phyloP scores from a whole-genome alignment of 176 grass and related monocot genomes.

The Pharus latifolius region DNA sequence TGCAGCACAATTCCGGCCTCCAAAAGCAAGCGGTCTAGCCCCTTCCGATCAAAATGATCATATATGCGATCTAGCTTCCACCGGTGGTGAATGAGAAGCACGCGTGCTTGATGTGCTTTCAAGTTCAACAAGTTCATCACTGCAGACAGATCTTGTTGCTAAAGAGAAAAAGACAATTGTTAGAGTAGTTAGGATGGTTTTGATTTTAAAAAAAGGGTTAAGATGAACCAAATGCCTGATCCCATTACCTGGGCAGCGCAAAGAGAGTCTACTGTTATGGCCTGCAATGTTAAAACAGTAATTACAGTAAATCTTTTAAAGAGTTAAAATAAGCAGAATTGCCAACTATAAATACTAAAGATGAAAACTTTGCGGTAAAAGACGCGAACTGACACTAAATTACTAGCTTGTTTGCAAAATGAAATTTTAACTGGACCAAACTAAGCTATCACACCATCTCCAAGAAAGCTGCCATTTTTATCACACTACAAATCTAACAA shows the following conservation, averaged over 20 bases:
- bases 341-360: too few species aligned
- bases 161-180: not conserved
- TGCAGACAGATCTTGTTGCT: slow-evolving; percentile 30
- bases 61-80: slow-evolving; percentile 41
- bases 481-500: too few species aligned
- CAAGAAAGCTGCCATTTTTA: too few species aligned
- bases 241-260: not conserved
- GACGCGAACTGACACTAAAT: too few species aligned
- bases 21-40: slow-evolving; percentile 31
- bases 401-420: too few species aligned
- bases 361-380: too few species aligned
- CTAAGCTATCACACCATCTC: too few species aligned
- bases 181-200: not conserved
- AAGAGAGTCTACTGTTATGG: not conserved
- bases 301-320: too few species aligned
- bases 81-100: slow-evolving; percentile 39
- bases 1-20: slow-evolving; percentile 23
- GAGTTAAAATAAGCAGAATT: too few species aligned
- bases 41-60: slow-evolving; percentile 31
- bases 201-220: too few species aligned
- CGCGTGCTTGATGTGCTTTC: slow-evolving; percentile 40
- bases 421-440: too few species aligned
- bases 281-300: not conserved
- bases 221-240: not conserved
- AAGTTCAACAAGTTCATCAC: slow-evolving; percentile 46